Conservation (phyloP, 495 filamentous ascomycete species). For the Neurospora tetrasperma region DNA sequence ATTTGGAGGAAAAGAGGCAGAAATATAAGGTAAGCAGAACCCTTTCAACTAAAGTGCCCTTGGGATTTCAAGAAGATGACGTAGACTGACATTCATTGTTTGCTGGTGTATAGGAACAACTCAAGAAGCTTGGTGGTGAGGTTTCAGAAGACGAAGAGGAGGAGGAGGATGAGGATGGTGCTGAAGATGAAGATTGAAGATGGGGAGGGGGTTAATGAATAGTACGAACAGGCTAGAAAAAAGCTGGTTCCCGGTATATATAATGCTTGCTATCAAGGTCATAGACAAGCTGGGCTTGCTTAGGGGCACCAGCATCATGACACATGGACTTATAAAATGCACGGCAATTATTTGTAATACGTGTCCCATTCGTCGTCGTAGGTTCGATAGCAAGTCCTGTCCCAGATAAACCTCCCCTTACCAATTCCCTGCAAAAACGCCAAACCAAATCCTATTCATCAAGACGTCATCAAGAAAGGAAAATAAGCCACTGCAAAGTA, state of each 20-base stretch:
- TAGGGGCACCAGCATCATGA: neutral
- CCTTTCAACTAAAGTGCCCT: neutral
- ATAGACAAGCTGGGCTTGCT: neutral
- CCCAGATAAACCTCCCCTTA: too few species aligned
- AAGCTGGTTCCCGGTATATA: neutral
- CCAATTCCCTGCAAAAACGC: neutral
- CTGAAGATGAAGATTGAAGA: conserved; percentile 42
- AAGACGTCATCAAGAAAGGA: neutral
- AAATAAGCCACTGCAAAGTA: neutral
- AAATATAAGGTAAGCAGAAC: conserved; percentile 58
- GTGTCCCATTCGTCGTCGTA: neutral
- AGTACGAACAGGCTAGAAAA: conserved; percentile 11
- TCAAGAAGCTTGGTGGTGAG: conserved; percentile 60
- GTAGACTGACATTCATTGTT: conserved; percentile 25
- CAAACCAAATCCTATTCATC: neutral
- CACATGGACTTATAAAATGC: neutral
- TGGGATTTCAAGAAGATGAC: neutral
- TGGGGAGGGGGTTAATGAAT: conserved; percentile 44
- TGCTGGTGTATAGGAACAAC: conserved; percentile 41
- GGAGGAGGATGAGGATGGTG: conserved; percentile 40
- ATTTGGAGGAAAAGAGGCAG: conserved; percentile 73
- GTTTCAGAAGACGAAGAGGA: conserved; percentile 75
- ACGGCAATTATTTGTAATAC: neutral
- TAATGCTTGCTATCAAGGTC: neutral
- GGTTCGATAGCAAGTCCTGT: too few species aligned